Evolutionary conservation across 257 asterid species (phyloP).

Genomic region (Przewalskia tangutica): DNA sequence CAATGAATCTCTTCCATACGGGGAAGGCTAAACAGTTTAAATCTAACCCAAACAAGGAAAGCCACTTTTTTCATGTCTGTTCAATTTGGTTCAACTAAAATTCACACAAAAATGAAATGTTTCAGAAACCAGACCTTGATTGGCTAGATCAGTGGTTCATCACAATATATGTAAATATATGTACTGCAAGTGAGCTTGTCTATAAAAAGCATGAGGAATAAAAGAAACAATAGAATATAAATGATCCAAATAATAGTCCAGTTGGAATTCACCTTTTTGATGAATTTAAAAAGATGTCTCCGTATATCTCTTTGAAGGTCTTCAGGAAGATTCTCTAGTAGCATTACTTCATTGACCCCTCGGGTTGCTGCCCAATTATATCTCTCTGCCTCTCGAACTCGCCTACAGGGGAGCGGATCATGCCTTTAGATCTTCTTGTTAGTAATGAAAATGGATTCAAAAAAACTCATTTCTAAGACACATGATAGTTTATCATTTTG

Average conservation of each 20-base stretch:
- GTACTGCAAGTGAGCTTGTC: background rate
- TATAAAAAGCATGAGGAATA: background rate
- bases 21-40: background rate
- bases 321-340: conserved; percentile 88
- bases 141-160: background rate
- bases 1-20: conserved; percentile 1
- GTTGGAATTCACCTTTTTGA: conserved; percentile 53
- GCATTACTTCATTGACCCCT: conserved; percentile 80
- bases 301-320: conserved; percentile 84
- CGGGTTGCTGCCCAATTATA: conserved; percentile 89
- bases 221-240: background rate
- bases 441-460: background rate
- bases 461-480: background rate
- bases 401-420: conserved; percentile 31
- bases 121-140: background rate
- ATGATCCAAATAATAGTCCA: background rate
- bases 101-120: background rate
- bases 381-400: conserved; percentile 70
- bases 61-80: background rate
- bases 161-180: background rate
- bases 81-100: background rate
- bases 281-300: conserved; percentile 74
- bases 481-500: background rate
- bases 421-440: background rate
- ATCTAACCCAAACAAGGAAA: background rate